phyloP scores from a whole-genome alignment of 352 stramenopile genomes.

The Phytopythium montanum region DNA sequence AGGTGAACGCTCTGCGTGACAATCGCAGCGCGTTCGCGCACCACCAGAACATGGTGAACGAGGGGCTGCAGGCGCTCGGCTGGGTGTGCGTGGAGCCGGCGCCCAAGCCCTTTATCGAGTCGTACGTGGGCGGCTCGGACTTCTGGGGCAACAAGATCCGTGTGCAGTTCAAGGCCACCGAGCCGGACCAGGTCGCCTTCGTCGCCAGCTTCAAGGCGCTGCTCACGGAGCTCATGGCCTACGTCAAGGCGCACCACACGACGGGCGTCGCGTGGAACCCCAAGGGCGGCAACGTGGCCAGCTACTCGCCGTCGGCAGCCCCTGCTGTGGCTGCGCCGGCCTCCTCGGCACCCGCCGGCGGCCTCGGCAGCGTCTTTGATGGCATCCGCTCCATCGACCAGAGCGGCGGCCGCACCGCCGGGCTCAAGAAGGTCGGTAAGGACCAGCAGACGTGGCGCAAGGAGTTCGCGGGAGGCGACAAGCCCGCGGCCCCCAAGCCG shows the following conservation, averaged over 20 bases:
- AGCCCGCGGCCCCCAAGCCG: constrained; percentile 13
- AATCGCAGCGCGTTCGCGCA: constrained; percentile 82
- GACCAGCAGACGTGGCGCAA: constrained; percentile 97
- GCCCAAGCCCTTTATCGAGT: constrained; percentile 94
- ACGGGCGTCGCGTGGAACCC: constrained; percentile 95
- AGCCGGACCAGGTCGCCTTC: constrained; percentile 91
- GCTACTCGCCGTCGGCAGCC: constrained; percentile 32
- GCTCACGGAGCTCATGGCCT: constrained; percentile 88
- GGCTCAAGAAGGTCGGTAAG: constrained; percentile 95
- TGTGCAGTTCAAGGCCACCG: constrained; percentile 94
- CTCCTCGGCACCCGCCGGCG: constrained; percentile 37
- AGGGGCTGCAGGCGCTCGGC: constrained; percentile 79
- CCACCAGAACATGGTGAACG: constrained; percentile 88
- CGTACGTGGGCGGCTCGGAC: constrained; percentile 92
- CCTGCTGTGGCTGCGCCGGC: constrained; percentile 18
- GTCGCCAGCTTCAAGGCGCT: constrained; percentile 93
- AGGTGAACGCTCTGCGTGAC: constrained; percentile 75
- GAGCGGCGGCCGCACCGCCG: constrained; percentile 90
- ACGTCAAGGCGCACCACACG: constrained; percentile 95
- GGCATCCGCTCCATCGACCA: constrained; percentile 88
- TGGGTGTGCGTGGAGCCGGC: constrained; percentile 82
- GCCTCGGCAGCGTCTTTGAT: constrained; percentile 82
- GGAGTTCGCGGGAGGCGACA: constrained; percentile 85
- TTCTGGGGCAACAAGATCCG: constrained; percentile 98
- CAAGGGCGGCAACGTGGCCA: constrained; percentile 50